These are phyloP conservation scores for Leptodermis oblonga DNA, from an alignment of 257 asterid species.

Conservation along the genomic window DNA sequence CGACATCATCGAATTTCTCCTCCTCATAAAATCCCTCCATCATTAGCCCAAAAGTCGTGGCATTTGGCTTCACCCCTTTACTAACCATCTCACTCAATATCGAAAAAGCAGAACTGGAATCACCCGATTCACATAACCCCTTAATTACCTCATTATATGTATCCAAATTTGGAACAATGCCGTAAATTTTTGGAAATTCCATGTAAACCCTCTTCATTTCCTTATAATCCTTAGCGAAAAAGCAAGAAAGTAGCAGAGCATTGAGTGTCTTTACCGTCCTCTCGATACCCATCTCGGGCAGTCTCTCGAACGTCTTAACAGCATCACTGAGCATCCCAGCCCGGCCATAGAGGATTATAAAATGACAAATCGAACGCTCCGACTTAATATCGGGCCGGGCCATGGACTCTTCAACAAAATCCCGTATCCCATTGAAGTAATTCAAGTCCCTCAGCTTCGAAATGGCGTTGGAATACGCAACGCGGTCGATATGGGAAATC, in stretches of 20 bases:
- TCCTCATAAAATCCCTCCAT: slow-evolving; percentile 68
- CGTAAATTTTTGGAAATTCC: slow-evolving; percentile 57
- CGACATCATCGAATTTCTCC: slow-evolving; percentile 58
- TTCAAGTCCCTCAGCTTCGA: slow-evolving; percentile 46
- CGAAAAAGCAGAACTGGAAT: slow-evolving; percentile 49
- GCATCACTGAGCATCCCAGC: slow-evolving; percentile 63
- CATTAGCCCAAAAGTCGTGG: slow-evolving; percentile 46
- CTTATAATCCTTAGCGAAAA: slow-evolving; percentile 48
- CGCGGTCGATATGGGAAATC: slow-evolving; percentile 61
- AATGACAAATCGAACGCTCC: slow-evolving; percentile 50
- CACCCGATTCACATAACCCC: slow-evolving; percentile 66
- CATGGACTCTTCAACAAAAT: slow-evolving; percentile 47
- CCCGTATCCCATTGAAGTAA: slow-evolving; percentile 46
- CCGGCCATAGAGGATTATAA: slow-evolving; percentile 65
- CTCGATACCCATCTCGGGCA: slow-evolving; percentile 46
- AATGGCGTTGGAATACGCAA: slow-evolving; percentile 57
- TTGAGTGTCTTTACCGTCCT: slow-evolving; percentile 55
- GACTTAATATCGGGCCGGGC: slow-evolving; percentile 34
- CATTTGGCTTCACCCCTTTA: slow-evolving; percentile 48
- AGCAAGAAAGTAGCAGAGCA: slow-evolving; percentile 59
- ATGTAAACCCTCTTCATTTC: slow-evolving; percentile 56
- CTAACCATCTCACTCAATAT: slow-evolving; percentile 75
- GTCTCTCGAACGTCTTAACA: slow-evolving; percentile 52
- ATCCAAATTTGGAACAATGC: slow-evolving; percentile 54
- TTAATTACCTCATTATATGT: slow-evolving; percentile 62